Conservation (phyloP, 495 filamentous ascomycete species). For the Jackrogersella multiformis region DNA sequence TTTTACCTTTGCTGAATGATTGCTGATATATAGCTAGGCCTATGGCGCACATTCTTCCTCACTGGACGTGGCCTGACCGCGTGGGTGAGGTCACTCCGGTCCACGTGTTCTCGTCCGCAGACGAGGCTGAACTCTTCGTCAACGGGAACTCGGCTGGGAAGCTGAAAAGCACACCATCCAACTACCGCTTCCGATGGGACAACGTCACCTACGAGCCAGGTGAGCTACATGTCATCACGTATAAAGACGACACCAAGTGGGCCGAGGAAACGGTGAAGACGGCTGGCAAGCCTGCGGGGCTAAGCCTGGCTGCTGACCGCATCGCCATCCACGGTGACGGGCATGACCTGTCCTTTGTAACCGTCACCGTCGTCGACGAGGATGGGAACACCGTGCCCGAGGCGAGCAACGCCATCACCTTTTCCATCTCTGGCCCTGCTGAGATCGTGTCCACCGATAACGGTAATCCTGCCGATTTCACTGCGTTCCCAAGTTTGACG, state of each 20-base stretch:
- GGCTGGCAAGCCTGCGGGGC: slow-evolving; percentile 41
- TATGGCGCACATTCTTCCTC: slow-evolving; percentile 58
- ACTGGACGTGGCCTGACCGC: slow-evolving; percentile 62
- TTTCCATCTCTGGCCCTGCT: slow-evolving; percentile 50
- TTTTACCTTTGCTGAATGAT: neutral
- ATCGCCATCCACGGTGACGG: slow-evolving; percentile 51
- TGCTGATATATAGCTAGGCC: slow-evolving; percentile 20
- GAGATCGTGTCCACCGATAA: slow-evolving; percentile 59
- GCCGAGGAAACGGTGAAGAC: slow-evolving; percentile 52
- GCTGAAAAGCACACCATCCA: slow-evolving; percentile 43
- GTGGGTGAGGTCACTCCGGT: slow-evolving; percentile 58
- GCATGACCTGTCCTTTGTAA: slow-evolving; percentile 54
- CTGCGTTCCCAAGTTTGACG: slow-evolving; percentile 51
- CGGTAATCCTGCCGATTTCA: slow-evolving; percentile 57
- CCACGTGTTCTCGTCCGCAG: slow-evolving; percentile 57
- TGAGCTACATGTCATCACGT: slow-evolving; percentile 54
- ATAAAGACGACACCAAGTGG: slow-evolving; percentile 55
- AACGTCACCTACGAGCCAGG: slow-evolving; percentile 55
- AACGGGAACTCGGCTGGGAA: slow-evolving; percentile 55
- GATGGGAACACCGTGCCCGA: slow-evolving; percentile 50
- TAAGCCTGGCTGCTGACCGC: slow-evolving; percentile 51
- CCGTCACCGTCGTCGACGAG: slow-evolving; percentile 53
- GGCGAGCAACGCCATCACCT: slow-evolving; percentile 53
- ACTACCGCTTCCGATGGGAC: slow-evolving; percentile 61
- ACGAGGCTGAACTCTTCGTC: slow-evolving; percentile 61